Conservation (phyloP, 148 eudicot genomes). For the Diospyros lotus region DNA sequence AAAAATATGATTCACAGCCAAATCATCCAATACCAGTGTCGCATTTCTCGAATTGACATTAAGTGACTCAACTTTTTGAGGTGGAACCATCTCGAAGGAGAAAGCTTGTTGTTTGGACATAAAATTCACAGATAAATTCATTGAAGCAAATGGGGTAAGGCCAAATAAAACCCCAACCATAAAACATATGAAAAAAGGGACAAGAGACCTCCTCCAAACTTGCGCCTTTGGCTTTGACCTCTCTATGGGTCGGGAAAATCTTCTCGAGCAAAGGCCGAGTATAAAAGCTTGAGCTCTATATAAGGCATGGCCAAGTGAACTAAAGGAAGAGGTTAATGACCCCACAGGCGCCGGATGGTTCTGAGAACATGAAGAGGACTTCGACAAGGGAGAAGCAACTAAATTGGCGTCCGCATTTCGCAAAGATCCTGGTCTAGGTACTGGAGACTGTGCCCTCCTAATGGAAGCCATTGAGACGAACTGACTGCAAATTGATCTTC, state of each 20-base stretch:
- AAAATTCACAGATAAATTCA: slow-evolving; percentile 33
- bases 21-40: slow-evolving; percentile 19
- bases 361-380: slow-evolving; percentile 52
- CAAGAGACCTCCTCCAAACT: slow-evolving; percentile 49
- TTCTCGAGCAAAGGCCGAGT: slow-evolving; percentile 49
- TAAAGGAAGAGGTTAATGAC: slow-evolving; percentile 30
- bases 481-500: slow-evolving; percentile 6
- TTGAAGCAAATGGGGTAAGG: slow-evolving; percentile 53
- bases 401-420: slow-evolving; percentile 55
- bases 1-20: slow-evolving; percentile 16
- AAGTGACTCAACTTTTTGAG: slow-evolving; percentile 27
- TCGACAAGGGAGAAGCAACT: slow-evolving; percentile 71
- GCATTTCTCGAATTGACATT: slow-evolving; percentile 22
- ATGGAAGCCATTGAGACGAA: slow-evolving; percentile 56
- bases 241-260: slow-evolving; percentile 58
- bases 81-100: slow-evolving; percentile 39
- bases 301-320: slow-evolving; percentile 48
- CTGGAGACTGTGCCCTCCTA: slow-evolving; percentile 73
- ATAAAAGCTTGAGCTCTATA: slow-evolving; percentile 50
- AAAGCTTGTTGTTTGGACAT: slow-evolving; percentile 46
- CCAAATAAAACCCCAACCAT: slow-evolving; percentile 64
- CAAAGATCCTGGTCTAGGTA: slow-evolving; percentile 54
- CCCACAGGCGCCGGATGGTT: slow-evolving; percentile 31
- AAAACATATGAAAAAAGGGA: slow-evolving; percentile 57
- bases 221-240: slow-evolving; percentile 59